A percentile compares a stretch with the other conserved stretches of the same genome.
phyloP scores from a whole-genome alignment of 2,329 filamentous ascomycete genomes.

The Aureobasidium melanogenum region DNA sequence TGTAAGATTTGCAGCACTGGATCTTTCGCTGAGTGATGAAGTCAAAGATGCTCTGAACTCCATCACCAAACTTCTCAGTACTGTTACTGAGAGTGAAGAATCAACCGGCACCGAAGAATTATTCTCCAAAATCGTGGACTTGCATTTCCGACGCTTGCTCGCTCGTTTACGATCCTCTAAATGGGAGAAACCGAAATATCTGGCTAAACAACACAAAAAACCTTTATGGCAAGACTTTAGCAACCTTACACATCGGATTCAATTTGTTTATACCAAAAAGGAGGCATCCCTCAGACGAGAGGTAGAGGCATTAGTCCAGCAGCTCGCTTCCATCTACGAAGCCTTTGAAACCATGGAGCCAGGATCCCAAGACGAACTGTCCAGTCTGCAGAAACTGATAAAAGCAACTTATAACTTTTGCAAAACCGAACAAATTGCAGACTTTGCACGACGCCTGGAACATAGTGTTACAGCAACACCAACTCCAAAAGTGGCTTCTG shows the following conservation, averaged over 20 bases:
- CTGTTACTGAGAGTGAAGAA: not conserved
- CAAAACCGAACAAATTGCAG: not conserved
- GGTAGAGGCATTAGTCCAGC: not conserved
- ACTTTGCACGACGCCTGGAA: conserved; percentile 2
- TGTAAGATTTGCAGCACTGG: conserved; percentile 6
- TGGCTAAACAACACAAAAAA: conserved; percentile 1
- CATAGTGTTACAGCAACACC: not conserved
- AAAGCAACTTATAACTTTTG: conserved; percentile 1
- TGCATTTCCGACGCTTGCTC: not conserved
- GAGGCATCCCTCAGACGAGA: not conserved
- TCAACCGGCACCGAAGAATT: not conserved
- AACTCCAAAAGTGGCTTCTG: not conserved
- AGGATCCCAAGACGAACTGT: not conserved
- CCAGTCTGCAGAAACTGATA: not conserved
- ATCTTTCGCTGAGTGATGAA: not conserved
- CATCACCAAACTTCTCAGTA: not conserved
- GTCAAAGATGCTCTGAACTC: not conserved
- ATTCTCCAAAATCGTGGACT: not conserved
- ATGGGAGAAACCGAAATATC: conserved; percentile 10
- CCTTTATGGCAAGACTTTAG: conserved; percentile 8
- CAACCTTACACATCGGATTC: not conserved
- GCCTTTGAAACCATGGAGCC: not conserved
- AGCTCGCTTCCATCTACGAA: not conserved
- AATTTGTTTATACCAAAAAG: conserved; percentile 6
- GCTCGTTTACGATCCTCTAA: not conserved